phyloP scores from a whole-genome alignment of 495 filamentous ascomycete species.

The Aspergillus cristatus region DNA sequence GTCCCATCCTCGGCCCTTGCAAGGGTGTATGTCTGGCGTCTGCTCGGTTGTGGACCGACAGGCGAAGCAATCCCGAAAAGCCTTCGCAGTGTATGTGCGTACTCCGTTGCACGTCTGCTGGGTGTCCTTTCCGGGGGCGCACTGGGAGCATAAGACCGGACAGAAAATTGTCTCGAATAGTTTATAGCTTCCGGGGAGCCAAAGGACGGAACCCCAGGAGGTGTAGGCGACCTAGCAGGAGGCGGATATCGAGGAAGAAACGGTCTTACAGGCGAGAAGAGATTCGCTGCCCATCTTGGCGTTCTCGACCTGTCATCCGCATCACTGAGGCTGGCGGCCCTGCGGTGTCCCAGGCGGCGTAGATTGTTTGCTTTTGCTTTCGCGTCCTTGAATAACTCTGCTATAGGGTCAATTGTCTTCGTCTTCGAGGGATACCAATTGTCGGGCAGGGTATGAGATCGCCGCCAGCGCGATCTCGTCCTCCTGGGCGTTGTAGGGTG shows the following conservation, averaged over 20 bases:
- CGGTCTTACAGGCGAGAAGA: constrained; percentile 19
- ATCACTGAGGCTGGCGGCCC: constrained; percentile 16
- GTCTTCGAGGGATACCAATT: constrained; percentile 3
- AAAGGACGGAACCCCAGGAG: constrained; percentile 40
- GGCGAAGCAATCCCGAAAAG: constrained; percentile 17
- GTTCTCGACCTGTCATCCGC: constrained; percentile 3
- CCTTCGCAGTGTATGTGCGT: constrained; percentile 17
- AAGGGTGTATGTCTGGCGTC: constrained; percentile 7
- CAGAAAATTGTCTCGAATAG: constrained; percentile 21
- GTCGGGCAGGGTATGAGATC: constrained; percentile 11
- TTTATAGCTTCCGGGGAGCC: constrained; percentile 32
- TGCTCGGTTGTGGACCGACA: constrained; percentile 1
- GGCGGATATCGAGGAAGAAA: constrained; percentile 29
- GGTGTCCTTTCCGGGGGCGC: not conserved
- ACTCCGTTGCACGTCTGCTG: constrained; percentile 8
- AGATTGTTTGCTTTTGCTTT: constrained; percentile 9
- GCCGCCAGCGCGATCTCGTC: constrained; percentile 6
- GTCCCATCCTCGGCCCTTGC: constrained; percentile 31
- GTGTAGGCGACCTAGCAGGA: constrained; percentile 33
- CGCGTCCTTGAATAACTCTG: constrained; percentile 4
- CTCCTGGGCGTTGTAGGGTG: constrained; percentile 3
- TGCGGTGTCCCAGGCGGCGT: constrained; percentile 10
- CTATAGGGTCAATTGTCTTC: constrained; percentile 4
- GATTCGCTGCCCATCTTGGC: constrained; percentile 17
- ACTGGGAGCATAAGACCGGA: constrained; percentile 4